Evolutionary conservation across 495 filamentous ascomycete species (phyloP).

Genomic region (Aspergillus homomorphus): DNA sequence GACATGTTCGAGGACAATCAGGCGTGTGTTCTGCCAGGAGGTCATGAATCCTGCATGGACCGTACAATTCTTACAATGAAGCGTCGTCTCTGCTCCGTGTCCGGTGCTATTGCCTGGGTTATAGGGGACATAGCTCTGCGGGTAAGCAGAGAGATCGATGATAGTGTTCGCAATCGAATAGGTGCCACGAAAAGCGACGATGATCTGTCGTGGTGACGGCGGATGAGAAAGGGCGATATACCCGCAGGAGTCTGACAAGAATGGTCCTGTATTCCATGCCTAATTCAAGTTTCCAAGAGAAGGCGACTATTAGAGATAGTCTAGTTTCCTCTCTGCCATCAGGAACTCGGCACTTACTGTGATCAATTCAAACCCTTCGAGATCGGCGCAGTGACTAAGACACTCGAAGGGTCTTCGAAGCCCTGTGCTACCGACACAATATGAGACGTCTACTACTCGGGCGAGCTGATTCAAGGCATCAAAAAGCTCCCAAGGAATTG

Average conservation of each 20-base stretch:
- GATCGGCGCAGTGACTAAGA: conserved; percentile 77
- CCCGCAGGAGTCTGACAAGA: conserved; percentile 88
- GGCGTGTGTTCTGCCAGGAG: conserved; percentile 73
- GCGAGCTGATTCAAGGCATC: conserved; percentile 78
- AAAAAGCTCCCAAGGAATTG: conserved; percentile 66
- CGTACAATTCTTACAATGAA: conserved; percentile 73
- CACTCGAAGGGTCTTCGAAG: conserved; percentile 80
- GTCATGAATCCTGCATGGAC: conserved; percentile 88
- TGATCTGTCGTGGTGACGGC: conserved; percentile 57
- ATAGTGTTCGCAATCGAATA: conserved; percentile 91
- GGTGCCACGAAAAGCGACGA: conserved; percentile 93
- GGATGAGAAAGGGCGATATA: conserved; percentile 84
- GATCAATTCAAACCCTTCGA: conserved; percentile 72
- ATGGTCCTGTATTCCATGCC: conserved; percentile 86
- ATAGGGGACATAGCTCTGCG: conserved; percentile 89
- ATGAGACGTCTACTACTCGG: conserved; percentile 88
- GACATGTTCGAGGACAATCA: conserved; percentile 59
- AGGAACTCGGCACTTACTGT: conserved; percentile 39
- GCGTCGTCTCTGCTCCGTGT: conserved; percentile 8
- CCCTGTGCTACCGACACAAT: conserved; percentile 88
- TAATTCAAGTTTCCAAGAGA: conserved; percentile 26
- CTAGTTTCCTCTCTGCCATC: not conserved
- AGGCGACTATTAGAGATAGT: not conserved
- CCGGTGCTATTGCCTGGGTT: conserved; percentile 48
- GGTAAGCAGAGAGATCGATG: conserved; percentile 79